Percentiles rank a stretch among this genome's conserved stretches.
These are phyloP conservation scores for Magnaporthiopsis incrustans DNA, from an alignment of 2,329 filamentous ascomycete genomes.

Conservation along the genomic window DNA sequence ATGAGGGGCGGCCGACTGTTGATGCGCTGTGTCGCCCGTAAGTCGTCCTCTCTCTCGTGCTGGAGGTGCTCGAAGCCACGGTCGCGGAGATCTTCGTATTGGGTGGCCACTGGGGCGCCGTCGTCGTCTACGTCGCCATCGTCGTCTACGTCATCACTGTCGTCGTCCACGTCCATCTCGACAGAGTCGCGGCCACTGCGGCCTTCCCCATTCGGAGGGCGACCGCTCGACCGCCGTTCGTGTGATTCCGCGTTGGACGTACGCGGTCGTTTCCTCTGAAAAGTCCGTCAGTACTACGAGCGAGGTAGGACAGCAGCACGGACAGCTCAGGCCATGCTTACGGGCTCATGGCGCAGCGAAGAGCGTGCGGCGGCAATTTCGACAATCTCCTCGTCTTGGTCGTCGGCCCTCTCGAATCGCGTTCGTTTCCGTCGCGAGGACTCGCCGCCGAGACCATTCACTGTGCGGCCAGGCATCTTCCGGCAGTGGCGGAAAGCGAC, in stretches of 20 bases:
- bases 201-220: background rate
- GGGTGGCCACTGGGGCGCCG: conserved; percentile 38
- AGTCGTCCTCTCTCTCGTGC: conserved; percentile 50
- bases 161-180: background rate
- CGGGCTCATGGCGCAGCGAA: conserved; percentile 28
- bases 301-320: background rate
- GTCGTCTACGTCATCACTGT: background rate
- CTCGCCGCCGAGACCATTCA: conserved; percentile 16
- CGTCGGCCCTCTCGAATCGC: conserved; percentile 25
- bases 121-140: conserved; percentile 18
- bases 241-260: background rate
- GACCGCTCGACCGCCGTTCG: background rate
- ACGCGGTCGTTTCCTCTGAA: conserved; percentile 19
- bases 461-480: conserved; percentile 21
- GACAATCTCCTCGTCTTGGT: conserved; percentile 23
- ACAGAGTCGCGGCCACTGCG: background rate
- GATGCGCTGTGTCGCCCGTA: conserved; percentile 57
- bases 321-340: conserved; percentile 20
- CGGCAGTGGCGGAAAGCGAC: background rate
- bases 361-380: conserved; percentile 34
- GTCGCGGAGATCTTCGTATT: conserved; percentile 56
- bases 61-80: conserved; percentile 49
- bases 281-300: background rate
- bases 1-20: conserved; percentile 37
- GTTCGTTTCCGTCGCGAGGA: conserved; percentile 32